Evolutionary conservation across 2,329 filamentous ascomycete genomes (phyloP).

Genomic region (Anthostomella pinea): DNA sequence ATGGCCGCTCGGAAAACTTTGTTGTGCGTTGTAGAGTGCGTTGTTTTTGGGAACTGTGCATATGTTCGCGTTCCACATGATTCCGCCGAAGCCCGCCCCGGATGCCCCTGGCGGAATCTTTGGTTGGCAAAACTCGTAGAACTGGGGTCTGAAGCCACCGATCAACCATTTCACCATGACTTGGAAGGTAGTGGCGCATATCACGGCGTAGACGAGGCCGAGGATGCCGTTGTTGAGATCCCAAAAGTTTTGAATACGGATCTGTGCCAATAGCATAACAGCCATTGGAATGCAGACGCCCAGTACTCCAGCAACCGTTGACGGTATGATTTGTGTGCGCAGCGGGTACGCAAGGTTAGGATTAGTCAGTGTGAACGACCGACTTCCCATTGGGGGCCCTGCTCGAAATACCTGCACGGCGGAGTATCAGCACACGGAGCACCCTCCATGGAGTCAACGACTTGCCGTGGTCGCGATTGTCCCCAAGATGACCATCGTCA

Average conservation of each 20-base stretch:
- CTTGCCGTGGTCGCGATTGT: background rate
- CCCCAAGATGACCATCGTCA: conserved; percentile 4
- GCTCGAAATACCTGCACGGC: conserved; percentile 52
- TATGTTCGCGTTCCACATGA: conserved; percentile 63
- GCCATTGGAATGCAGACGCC: conserved; percentile 55
- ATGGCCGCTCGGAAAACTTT: conserved; percentile 68
- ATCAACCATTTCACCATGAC: conserved; percentile 65
- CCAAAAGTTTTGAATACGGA: conserved; percentile 56
- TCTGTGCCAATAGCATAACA: conserved; percentile 55
- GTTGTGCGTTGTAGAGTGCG: conserved; percentile 58
- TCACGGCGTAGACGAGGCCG: conserved; percentile 58
- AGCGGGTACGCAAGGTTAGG: conserved; percentile 64
- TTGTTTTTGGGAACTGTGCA: conserved; percentile 56
- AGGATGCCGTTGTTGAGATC: conserved; percentile 61
- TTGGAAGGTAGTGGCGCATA: conserved; percentile 61
- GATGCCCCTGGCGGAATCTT: conserved; percentile 40
- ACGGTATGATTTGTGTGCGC: conserved; percentile 60
- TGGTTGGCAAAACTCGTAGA: conserved; percentile 63
- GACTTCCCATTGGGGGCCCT: conserved; percentile 50
- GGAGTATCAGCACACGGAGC: background rate
- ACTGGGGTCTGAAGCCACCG: conserved; percentile 61
- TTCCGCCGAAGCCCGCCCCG: conserved; percentile 49
- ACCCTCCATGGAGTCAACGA: background rate
- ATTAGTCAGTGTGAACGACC: conserved; percentile 62
- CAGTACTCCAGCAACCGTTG: conserved; percentile 56